Conservation (phyloP, 1,139 yeast genomes). For the Sugiyamaella neomexicana region DNA sequence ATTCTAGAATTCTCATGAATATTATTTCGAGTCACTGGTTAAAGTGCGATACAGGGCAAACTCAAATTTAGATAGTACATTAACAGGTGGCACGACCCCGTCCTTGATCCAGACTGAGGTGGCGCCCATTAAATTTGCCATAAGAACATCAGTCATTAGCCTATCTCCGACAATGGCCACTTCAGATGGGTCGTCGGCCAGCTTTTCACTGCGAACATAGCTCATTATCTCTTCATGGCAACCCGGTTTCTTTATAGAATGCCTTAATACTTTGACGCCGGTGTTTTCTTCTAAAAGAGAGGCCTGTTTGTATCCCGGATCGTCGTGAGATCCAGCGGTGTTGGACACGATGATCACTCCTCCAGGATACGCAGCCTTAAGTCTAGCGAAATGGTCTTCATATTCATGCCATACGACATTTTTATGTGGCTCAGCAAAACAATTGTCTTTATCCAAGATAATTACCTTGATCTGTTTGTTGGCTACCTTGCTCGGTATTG, state of each 20-base stretch:
- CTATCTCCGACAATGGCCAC: constrained; percentile 90
- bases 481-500: constrained; percentile 35
- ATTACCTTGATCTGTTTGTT: constrained; percentile 61
- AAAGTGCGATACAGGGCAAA: constrained; percentile 24
- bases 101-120: constrained; percentile 79
- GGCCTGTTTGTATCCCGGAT: constrained; percentile 63
- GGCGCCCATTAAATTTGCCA: constrained; percentile 94
- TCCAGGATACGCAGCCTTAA: constrained; percentile 59
- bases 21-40: neutral
- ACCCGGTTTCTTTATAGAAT: constrained; percentile 85
- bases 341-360: constrained; percentile 79
- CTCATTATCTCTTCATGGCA: constrained; percentile 69
- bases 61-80: constrained; percentile 47
- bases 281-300: constrained; percentile 59
- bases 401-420: constrained; percentile 81
- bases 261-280: constrained; percentile 77
- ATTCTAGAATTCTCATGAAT: no score
- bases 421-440: constrained; percentile 84
- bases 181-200: constrained; percentile 53
- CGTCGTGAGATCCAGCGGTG: constrained; percentile 89
- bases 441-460: constrained; percentile 92
- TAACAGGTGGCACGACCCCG: constrained; percentile 65
- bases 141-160: constrained; percentile 81
- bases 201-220: constrained; percentile 46
- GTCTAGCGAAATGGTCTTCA: constrained; percentile 54